phyloP scores from a whole-genome alignment of 352 stramenopile species.

The Thalassiosira sp. region DNA sequence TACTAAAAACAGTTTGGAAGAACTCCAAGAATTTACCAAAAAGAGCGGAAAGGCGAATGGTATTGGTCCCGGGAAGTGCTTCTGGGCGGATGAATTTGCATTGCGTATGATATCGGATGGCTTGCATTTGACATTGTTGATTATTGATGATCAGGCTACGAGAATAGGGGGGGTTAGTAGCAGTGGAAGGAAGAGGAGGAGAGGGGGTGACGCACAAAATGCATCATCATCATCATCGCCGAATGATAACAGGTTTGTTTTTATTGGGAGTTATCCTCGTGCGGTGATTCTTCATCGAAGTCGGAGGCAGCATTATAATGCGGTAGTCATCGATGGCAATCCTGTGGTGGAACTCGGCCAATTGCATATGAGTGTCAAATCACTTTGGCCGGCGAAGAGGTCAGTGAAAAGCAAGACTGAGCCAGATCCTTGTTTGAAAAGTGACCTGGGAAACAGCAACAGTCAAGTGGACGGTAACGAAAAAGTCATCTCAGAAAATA shows the following conservation, averaged over 20 bases:
- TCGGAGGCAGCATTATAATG: slow-evolving; percentile 45
- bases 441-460: too few relatives aligned
- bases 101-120: slow-evolving; percentile 40
- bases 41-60: slow-evolving; percentile 21
- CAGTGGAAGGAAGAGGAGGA: slow-evolving; percentile 12
- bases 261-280: slow-evolving; percentile 25
- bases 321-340: slow-evolving; percentile 24
- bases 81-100: slow-evolving; percentile 47
- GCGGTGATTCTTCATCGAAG: slow-evolving; percentile 39
- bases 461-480: too few relatives aligned
- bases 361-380: slow-evolving; percentile 5
- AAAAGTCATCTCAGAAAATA: not conserved
- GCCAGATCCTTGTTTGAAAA: not conserved
- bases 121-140: slow-evolving; percentile 37
- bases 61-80: slow-evolving; percentile 31
- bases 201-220: not conserved
- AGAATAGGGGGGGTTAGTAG: slow-evolving; percentile 4
- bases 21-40: slow-evolving; percentile 30
- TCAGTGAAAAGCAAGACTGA: not conserved
- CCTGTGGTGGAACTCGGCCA: slow-evolving; percentile 13
- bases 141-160: slow-evolving; percentile 40
- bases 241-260: slow-evolving; percentile 34
- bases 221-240: not conserved
- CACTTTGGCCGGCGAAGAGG: slow-evolving; percentile 15
- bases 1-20: slow-evolving; percentile 18